Evolutionary conservation across 225 moss, liverwort and hornwort species (phyloP).

Genomic region (Bryoerythrophyllum caledonicum): DNA sequence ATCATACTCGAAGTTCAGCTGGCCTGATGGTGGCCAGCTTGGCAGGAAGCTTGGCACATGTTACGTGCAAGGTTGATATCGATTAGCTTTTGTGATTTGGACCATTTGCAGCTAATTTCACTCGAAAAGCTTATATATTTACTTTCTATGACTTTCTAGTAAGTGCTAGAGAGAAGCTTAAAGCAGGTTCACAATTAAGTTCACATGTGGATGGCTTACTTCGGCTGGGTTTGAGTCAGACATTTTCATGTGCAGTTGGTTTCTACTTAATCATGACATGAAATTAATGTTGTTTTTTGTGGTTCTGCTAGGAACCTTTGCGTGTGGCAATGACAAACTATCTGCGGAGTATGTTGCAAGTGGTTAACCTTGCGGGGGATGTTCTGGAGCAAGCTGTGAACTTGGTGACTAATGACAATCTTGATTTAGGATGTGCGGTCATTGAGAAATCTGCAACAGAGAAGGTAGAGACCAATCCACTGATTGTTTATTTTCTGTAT

Average conservation of each 20-base stretch:
- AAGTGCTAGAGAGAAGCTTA: constrained; percentile 11
- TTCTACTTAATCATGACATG: neutral
- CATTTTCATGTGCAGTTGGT: neutral
- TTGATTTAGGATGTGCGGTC: constrained; percentile 96
- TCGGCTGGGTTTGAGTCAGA: constrained; percentile 10
- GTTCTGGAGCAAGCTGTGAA: constrained; percentile 93
- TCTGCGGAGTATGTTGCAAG: constrained; percentile 72
- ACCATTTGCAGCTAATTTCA: neutral
- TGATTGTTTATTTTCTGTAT: constrained; percentile 8
- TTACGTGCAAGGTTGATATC: constrained; percentile 82
- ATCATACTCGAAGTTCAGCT: constrained; percentile 82
- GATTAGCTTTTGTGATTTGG: constrained; percentile 5
- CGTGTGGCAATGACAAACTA: constrained; percentile 95
- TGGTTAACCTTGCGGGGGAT: constrained; percentile 69
- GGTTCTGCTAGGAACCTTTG: constrained; percentile 77
- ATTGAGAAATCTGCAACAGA: constrained; percentile 99
- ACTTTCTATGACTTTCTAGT: constrained; percentile 4
- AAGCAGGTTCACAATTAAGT: constrained; percentile 3
- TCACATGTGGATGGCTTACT: constrained; percentile 3
- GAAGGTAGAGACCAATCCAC: constrained; percentile 52
- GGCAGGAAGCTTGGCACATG: constrained; percentile 97
- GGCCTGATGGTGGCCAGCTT: constrained; percentile 98
- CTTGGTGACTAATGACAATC: constrained; percentile 96
- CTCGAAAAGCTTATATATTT: neutral
- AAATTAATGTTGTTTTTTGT: constrained; percentile 23